Base-by-base conservation (phyloP, 371 early-diverging fungal species). In the Circinella umbellata region DNA sequence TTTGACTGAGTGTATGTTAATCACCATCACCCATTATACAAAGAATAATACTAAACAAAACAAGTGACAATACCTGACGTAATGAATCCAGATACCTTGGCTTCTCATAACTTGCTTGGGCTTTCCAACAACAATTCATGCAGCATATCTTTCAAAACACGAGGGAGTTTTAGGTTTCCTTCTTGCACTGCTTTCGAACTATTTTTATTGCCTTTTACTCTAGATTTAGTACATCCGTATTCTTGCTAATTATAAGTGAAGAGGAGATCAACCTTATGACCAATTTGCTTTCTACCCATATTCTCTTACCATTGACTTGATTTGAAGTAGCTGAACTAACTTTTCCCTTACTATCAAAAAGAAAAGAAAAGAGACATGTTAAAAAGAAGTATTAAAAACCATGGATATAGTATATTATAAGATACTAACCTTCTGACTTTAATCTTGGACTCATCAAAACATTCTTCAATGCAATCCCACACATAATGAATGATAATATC, bases 131-230 rank as follows among this genome's bases (percentile, higher is more conserved):
- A 46, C 2, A 64, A 27, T 27, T 49, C 27, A 35, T 11, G 35
- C 4, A 64, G 17, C 64, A 64, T 64, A 47, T 64, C 64, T 27
- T 64, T 64, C 47, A 64, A 7, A 0, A 64, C 9, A 0, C 64
- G 35, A 11, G 47, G 64, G 27, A 64, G 17, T n/a, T 64, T 64
- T 27, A 64, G 20, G 5, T 20, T 35, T 17, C 64, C 64, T 49
- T 64, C 64, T 10, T 42, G 46, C 4, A 64, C 27, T 46, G 64
- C 34, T 20, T 64, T 64, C 3, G 47, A 42, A 4, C 49, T 34
- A 37, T 37, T 61, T 13, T 36, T 36, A 37, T 17, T 0, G 4
- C 10, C 39, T 10, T 39, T 39, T 4, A 10, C 39, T 6, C 39
- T 10, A 4, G 39, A 39, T 10, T 39, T 10, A 39, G 6, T 6